phyloP scores from a whole-genome alignment of 2,329 filamentous ascomycete species.

The Ophiostoma perfectum region DNA sequence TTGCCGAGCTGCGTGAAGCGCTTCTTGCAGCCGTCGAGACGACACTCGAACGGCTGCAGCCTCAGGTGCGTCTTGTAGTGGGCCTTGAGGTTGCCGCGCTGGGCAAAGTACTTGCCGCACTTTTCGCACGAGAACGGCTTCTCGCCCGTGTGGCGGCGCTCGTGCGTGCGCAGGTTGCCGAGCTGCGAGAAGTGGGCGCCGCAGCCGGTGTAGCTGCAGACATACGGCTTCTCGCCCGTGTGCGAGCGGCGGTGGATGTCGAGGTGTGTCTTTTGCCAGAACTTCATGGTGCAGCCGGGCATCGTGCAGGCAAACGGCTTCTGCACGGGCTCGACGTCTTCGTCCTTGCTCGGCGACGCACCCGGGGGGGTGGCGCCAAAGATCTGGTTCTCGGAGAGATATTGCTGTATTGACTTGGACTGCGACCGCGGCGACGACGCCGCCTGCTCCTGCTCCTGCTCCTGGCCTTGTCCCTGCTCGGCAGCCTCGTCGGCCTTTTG shows the following conservation, averaged over 20 bases:
- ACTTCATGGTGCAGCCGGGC: constrained; percentile 71
- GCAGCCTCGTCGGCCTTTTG: constrained; percentile 46
- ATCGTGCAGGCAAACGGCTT: constrained; percentile 55
- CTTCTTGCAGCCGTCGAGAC: constrained; percentile 77
- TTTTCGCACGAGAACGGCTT: constrained; percentile 74
- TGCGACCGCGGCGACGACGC: background rate
- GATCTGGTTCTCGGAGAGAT: background rate
- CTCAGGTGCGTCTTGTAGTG: constrained; percentile 77
- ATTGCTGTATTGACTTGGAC: background rate
- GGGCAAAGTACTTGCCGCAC: constrained; percentile 78
- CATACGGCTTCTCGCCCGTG: constrained; percentile 84
- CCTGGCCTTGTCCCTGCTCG: constrained; percentile 33
- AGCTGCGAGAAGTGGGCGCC: constrained; percentile 79
- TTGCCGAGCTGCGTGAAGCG: constrained; percentile 87
- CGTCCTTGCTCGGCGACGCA: background rate
- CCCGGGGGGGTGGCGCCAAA: background rate
- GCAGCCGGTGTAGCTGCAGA: constrained; percentile 49
- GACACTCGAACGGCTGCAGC: constrained; percentile 74
- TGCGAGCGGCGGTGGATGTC: constrained; percentile 85
- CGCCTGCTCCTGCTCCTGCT: constrained; percentile 29
- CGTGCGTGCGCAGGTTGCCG: constrained; percentile 89
- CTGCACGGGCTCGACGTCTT: constrained; percentile 20
- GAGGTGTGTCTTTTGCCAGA: constrained; percentile 87
- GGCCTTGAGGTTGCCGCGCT: constrained; percentile 77
- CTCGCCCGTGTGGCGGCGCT: constrained; percentile 81